Percentiles rank a stretch among this genome's conserved stretches.
These are phyloP conservation scores for Starmera stellimalicola DNA, from an alignment of 1,139 yeast genomes.

Conservation along the genomic window DNA sequence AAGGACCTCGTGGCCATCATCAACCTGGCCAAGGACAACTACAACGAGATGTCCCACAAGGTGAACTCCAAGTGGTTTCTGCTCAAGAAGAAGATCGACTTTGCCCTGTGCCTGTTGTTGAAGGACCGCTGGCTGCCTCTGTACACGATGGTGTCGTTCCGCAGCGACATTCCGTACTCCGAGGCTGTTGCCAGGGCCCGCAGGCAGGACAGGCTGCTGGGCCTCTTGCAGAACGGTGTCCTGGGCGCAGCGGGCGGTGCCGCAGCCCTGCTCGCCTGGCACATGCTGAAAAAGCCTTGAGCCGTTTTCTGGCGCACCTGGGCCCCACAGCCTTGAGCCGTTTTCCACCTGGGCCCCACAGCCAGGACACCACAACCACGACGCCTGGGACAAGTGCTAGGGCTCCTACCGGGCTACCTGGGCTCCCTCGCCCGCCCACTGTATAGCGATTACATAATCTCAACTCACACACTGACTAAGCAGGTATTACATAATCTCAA, in stretches of 20 bases:
- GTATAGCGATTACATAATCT: no score
- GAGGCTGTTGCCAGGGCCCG: constrained; percentile 50
- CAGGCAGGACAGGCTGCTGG: constrained; percentile 36
- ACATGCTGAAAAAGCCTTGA: no score
- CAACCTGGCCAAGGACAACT: constrained; percentile 72
- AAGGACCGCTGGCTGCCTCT: constrained; percentile 73
- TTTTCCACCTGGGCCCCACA: not conserved
- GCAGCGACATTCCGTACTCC: constrained; percentile 74
- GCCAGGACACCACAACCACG: not conserved
- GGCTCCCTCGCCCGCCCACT: no score
- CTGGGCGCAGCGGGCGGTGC: constrained; percentile 3
- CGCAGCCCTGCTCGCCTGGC: no score
- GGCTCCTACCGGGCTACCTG: no score
- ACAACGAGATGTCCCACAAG: constrained; percentile 78
- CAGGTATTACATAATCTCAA: no score
- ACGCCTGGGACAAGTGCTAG: no score
- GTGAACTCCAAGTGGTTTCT: constrained; percentile 61
- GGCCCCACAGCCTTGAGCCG: not conserved
- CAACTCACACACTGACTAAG: no score
- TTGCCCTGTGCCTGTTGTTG: constrained; percentile 44
- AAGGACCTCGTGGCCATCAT: constrained; percentile 67
- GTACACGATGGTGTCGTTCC: constrained; percentile 86
- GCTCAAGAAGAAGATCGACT: constrained; percentile 61
- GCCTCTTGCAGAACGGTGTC: constrained; percentile 11
- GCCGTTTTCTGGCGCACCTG: not conserved